Conservation (phyloP, 345 rosid genomes). For the Carallia brachiata region DNA sequence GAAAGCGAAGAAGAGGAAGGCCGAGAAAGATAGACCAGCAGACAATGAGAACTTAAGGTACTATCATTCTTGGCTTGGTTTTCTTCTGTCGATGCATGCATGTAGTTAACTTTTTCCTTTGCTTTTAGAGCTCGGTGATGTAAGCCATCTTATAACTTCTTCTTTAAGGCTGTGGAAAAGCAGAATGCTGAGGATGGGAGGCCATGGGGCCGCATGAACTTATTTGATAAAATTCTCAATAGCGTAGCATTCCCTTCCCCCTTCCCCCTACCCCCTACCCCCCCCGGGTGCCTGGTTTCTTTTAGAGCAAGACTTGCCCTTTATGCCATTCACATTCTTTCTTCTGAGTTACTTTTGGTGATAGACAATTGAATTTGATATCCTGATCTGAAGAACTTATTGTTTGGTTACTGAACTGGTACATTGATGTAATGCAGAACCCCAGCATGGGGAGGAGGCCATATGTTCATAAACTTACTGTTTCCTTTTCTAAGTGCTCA, state of each 20-base stretch:
- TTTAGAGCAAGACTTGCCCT: not conserved
- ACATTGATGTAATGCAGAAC: too few relatives aligned
- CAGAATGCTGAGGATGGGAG: not conserved
- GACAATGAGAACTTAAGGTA: constrained; percentile 2
- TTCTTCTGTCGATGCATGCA: not conserved
- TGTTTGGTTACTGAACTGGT: too few relatives aligned
- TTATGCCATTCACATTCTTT: not conserved
- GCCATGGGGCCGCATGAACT: not conserved
- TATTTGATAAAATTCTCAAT: not conserved
- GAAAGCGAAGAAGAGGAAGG: constrained; percentile 12
- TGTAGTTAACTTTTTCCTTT: not conserved
- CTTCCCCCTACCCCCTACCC: too few relatives aligned
- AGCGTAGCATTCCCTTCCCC: not conserved
- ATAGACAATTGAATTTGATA: not conserved
- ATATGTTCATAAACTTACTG: too few relatives aligned
- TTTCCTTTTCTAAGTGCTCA: too few relatives aligned
- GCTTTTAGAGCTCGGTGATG: not conserved
- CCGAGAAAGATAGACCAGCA: constrained; percentile 8
- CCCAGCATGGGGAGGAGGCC: too few relatives aligned
- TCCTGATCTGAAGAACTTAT: too few relatives aligned
- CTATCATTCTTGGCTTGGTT: not conserved
- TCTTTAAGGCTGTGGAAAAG: not conserved
- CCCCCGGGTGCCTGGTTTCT: too few relatives aligned
- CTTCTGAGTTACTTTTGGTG: not conserved
- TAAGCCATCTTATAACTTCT: not conserved